Conservation (phyloP, 306 rosid genomes). For the Clitoria ternatea region DNA sequence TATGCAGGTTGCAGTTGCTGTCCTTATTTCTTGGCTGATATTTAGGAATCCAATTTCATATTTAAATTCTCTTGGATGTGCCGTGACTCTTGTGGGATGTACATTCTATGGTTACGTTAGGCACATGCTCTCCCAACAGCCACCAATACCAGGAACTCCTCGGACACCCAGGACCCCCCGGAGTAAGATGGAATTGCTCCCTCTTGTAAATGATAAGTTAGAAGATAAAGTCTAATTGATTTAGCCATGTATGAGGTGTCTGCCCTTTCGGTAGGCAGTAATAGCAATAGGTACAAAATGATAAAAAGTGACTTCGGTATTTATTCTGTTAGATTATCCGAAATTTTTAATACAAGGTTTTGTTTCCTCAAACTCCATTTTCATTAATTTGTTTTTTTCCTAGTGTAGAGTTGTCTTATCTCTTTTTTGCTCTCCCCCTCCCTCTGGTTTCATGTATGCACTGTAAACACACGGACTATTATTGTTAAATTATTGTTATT, state of each 20-base stretch:
- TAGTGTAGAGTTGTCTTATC: neutral
- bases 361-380: neutral
- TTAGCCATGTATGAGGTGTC: conserved; percentile 22
- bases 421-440: neutral
- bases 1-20: conserved; percentile 92
- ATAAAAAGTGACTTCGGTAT: conserved; percentile 26
- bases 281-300: conserved; percentile 36
- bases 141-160: conserved; percentile 62
- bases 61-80: conserved; percentile 80
- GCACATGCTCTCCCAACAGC: conserved; percentile 80
- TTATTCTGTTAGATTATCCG: conserved; percentile 28
- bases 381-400: neutral
- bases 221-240: conserved; percentile 64
- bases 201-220: conserved; percentile 94
- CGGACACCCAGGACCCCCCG: conserved; percentile 86
- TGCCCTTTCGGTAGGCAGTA: conserved; percentile 30
- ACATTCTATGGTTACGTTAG: conserved; percentile 93
- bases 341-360: conserved; percentile 23
- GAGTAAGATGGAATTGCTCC: conserved; percentile 73
- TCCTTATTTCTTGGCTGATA: conserved; percentile 92
- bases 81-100: conserved; percentile 82
- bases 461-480: conserved; percentile 8
- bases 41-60: conserved; percentile 85
- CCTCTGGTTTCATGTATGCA: conserved; percentile 10
- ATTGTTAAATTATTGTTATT: conserved; percentile 21